Percentiles rank a stretch among this genome's conserved stretches.
Conservation (phyloP, 768 basidiomycete species). For the Hypholoma fasciculare region DNA sequence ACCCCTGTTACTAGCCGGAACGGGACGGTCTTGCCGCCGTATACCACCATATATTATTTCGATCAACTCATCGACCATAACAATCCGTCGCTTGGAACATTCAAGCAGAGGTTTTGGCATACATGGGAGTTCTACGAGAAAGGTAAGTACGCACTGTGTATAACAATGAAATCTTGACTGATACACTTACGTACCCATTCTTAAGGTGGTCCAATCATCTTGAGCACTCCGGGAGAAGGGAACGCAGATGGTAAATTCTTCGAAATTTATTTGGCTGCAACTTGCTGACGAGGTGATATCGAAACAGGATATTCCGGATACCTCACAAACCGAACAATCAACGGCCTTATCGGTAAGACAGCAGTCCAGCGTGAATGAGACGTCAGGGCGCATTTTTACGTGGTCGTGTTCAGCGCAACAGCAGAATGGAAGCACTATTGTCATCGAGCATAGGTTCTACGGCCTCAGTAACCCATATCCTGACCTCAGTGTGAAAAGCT, state of each 20-base stretch:
- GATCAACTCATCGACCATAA: slow-evolving; percentile 58
- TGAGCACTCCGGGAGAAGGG: slow-evolving; percentile 67
- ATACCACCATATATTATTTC: slow-evolving; percentile 51
- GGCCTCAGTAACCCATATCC: slow-evolving; percentile 72
- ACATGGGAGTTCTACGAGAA: slow-evolving; percentile 65
- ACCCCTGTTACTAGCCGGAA: slow-evolving; percentile 41
- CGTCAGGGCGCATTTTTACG: not conserved
- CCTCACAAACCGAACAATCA: slow-evolving; percentile 63
- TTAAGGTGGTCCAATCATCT: slow-evolving; percentile 59
- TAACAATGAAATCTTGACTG: not conserved
- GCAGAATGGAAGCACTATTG: slow-evolving; percentile 59
- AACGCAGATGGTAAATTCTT: slow-evolving; percentile 47
- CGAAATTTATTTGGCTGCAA: not conserved
- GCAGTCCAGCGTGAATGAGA: not conserved
- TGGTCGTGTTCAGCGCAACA: slow-evolving; percentile 47
- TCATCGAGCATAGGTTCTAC: slow-evolving; percentile 76
- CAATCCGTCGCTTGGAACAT: slow-evolving; percentile 66
- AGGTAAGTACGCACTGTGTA: slow-evolving; percentile 29
- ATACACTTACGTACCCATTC: not conserved
- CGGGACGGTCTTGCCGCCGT: slow-evolving; percentile 44
- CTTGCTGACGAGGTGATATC: too few species aligned
- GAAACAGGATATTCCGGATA: slow-evolving; percentile 47
- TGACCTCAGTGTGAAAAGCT: slow-evolving; percentile 57
- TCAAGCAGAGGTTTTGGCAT: slow-evolving; percentile 74
- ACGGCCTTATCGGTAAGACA: slow-evolving; percentile 49